Evolutionary conservation across 208 protist genomes (phyloP).

Genomic region (Acanthamoeba healyi): DNA sequence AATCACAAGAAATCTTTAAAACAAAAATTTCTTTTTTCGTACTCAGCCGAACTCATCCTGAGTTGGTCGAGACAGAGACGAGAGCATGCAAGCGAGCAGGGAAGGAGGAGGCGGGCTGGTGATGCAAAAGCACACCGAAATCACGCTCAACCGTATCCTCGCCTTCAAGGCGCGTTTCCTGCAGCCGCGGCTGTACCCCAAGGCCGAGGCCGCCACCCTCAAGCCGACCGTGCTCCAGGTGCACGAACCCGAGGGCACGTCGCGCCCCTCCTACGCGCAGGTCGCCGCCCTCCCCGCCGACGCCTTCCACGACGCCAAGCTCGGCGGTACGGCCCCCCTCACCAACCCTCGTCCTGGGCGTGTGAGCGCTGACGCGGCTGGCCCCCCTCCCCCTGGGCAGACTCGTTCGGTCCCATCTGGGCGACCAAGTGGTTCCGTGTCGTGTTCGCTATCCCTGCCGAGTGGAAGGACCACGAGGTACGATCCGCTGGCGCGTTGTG

Average conservation of each 20-base stretch:
- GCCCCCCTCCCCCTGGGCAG: too few species aligned
- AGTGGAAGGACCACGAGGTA: constrained; percentile 69
- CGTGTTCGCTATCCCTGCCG: background rate
- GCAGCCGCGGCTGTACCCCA: constrained; percentile 10
- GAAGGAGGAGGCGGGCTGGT: constrained; percentile 42
- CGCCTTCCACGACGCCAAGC: background rate
- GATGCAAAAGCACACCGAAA: constrained; percentile 73
- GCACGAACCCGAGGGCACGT: background rate
- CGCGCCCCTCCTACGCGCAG: background rate
- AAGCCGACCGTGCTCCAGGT: background rate
- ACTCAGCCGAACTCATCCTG: too few species aligned
- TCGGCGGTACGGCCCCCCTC: background rate
- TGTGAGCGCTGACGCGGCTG: background rate
- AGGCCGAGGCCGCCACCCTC: background rate
- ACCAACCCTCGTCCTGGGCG: background rate
- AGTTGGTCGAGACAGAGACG: background rate
- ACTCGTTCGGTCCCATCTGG: constrained; percentile 59
- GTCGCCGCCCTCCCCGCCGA: background rate
- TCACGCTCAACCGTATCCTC: constrained; percentile 22
- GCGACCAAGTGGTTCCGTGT: constrained; percentile 60
- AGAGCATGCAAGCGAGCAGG: constrained; percentile 2
- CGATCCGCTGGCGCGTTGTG: background rate
- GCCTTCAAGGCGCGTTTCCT: constrained; percentile 62
- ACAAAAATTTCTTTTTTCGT: too few species aligned
- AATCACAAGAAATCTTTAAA: background rate